These are phyloP conservation scores for Pseudonitzschia multistriata DNA, from an alignment of 108 stramenopile species.

Conservation along the genomic window DNA sequence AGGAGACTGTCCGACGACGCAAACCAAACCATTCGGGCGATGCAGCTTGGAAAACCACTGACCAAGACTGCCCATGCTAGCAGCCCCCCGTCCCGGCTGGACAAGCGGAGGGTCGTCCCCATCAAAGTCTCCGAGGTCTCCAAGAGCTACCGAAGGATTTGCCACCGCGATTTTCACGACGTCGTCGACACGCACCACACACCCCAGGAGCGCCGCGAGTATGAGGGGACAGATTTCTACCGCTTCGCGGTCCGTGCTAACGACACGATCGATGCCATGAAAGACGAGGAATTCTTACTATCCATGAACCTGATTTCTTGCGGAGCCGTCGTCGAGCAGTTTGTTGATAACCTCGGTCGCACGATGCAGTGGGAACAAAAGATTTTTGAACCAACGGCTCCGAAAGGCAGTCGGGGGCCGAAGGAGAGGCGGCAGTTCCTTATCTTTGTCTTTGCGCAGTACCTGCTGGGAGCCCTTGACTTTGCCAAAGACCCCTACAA, in stretches of 20 bases:
- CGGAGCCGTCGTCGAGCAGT: constrained; percentile 37
- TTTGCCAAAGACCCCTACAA: constrained; percentile 36
- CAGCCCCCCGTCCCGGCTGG: not conserved
- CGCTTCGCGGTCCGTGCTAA: constrained; percentile 34
- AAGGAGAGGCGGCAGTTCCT: constrained; percentile 11
- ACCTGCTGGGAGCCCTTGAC: constrained; percentile 36
- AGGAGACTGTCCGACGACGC: constrained; percentile 33
- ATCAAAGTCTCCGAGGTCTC: constrained; percentile 36
- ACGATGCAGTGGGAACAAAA: constrained; percentile 20
- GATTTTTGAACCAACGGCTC: not conserved
- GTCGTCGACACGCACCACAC: constrained; percentile 50
- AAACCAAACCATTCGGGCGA: not conserved
- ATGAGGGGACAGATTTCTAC: constrained; percentile 25
- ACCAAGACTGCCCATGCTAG: not conserved
- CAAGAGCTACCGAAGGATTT: constrained; percentile 38
- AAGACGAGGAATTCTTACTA: constrained; percentile 28
- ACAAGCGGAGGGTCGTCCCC: constrained; percentile 16
- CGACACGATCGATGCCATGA: constrained; percentile 45
- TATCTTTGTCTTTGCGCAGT: constrained; percentile 32
- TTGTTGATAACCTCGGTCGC: constrained; percentile 36
- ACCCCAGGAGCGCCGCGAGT: constrained; percentile 34
- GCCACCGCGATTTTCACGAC: constrained; percentile 40
- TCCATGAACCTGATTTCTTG: constrained; percentile 31
- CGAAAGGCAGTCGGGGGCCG: not conserved
- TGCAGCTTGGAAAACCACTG: not conserved